Conservation (phyloP, 495 filamentous ascomycete species). For the Podospora tetraspora region DNA sequence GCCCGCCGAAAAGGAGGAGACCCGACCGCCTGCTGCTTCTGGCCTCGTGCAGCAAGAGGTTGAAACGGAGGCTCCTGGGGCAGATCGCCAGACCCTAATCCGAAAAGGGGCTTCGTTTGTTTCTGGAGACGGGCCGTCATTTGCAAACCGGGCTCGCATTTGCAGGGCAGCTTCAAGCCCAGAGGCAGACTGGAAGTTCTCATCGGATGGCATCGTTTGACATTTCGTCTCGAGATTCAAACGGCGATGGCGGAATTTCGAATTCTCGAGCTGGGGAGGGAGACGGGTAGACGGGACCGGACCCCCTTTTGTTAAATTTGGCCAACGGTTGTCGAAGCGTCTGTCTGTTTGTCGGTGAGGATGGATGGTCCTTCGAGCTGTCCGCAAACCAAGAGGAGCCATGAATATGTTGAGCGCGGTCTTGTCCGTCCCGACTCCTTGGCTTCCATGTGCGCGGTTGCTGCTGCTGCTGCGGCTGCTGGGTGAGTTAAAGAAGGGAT, state of each 20-base stretch:
- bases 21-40: background rate
- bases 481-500: background rate
- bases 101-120: background rate
- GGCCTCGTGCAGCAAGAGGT: background rate
- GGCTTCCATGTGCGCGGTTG: background rate
- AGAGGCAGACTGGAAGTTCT: background rate
- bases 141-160: background rate
- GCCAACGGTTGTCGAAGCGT: background rate
- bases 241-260: background rate
- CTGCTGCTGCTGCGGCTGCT: no score
- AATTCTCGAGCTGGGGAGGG: background rate
- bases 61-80: background rate
- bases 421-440: background rate
- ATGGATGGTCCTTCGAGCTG: no score
- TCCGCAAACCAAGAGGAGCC: no score
- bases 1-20: background rate
- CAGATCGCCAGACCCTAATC: background rate
- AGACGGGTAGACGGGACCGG: background rate
- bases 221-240: background rate
- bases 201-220: background rate
- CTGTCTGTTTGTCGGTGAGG: background rate
- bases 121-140: background rate
- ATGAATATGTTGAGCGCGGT: no score
- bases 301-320: background rate
- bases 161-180: background rate